These are phyloP conservation scores for Chytriomyces sp. DNA, from an alignment of 192 early-diverging fungal species.

Conservation along the genomic window DNA sequence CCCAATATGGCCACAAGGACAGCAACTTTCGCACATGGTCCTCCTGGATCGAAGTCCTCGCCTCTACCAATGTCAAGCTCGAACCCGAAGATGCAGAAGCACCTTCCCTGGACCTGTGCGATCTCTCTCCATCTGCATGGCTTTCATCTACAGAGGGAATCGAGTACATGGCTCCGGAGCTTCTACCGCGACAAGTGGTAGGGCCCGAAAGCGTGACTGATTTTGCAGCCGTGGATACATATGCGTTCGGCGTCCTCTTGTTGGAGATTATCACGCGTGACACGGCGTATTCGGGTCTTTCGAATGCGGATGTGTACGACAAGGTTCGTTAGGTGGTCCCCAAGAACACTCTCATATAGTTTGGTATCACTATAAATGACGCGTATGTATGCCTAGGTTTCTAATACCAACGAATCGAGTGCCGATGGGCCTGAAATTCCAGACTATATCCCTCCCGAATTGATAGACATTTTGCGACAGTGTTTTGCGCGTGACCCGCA, in stretches of 20 bases:
- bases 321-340: background rate
- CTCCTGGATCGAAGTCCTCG: background rate
- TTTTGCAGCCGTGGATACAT: conserved; percentile 7
- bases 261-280: conserved; percentile 22
- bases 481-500: conserved; percentile 29
- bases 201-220: too few relatives aligned
- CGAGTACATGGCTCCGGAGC: conserved; percentile 6
- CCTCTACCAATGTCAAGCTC: background rate
- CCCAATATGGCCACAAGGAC: conserved; percentile 46
- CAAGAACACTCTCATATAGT: background rate
- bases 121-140: too few relatives aligned
- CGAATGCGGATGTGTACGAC: background rate
- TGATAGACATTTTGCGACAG: conserved; percentile 38
- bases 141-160: background rate
- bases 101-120: background rate
- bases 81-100: background rate
- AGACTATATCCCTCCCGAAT: conserved; percentile 23
- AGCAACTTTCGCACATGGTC: background rate
- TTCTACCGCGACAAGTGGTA: too few relatives aligned
- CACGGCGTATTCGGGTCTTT: background rate
- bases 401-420: background rate
- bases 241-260: conserved; percentile 17
- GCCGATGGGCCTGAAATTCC: background rate
- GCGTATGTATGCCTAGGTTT: too few relatives aligned
- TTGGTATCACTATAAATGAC: background rate